Evolutionary conservation across 179 eudicot species (phyloP).

Genomic region (Carnegiea gigantea): DNA sequence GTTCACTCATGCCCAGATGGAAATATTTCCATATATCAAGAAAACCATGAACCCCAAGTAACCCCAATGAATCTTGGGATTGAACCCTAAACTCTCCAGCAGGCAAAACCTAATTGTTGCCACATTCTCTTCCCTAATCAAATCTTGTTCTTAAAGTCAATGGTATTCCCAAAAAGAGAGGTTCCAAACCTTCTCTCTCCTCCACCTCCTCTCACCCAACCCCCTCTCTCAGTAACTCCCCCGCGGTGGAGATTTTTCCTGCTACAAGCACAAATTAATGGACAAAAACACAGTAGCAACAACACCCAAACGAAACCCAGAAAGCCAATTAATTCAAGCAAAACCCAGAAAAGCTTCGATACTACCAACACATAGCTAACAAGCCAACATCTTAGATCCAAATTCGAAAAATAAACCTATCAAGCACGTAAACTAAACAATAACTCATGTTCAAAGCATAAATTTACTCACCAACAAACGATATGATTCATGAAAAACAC

Average conservation of each 20-base stretch:
- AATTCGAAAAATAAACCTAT: not conserved
- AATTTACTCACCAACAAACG: slow-evolving; percentile 13
- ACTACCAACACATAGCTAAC: not conserved
- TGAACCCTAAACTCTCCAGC: not conserved
- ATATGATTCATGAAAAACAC: slow-evolving; percentile 16
- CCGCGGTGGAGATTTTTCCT: not conserved
- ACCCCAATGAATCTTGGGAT: not conserved
- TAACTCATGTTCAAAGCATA: slow-evolving; percentile 9
- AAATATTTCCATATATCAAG: not conserved
- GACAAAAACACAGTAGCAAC: not conserved
- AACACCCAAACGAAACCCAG: not conserved
- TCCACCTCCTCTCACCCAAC: slow-evolving; percentile 1
- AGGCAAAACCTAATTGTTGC: not conserved
- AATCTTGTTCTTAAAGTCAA: not conserved
- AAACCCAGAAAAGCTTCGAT: slow-evolving; percentile 10
- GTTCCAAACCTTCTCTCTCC: slow-evolving; percentile 5
- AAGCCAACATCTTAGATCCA: slow-evolving; percentile 11
- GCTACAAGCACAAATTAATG: not conserved
- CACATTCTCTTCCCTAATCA: not conserved
- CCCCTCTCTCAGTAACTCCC: not conserved
- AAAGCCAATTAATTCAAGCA: not conserved
- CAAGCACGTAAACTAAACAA: slow-evolving; percentile 8
- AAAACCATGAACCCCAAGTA: not conserved
- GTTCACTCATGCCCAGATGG: not conserved
- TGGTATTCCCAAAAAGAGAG: not conserved